Percentiles rank a stretch among this genome's conserved stretches.
Conservation (phyloP, 768 basidiomycete species). For the Lenzites betulinus region DNA sequence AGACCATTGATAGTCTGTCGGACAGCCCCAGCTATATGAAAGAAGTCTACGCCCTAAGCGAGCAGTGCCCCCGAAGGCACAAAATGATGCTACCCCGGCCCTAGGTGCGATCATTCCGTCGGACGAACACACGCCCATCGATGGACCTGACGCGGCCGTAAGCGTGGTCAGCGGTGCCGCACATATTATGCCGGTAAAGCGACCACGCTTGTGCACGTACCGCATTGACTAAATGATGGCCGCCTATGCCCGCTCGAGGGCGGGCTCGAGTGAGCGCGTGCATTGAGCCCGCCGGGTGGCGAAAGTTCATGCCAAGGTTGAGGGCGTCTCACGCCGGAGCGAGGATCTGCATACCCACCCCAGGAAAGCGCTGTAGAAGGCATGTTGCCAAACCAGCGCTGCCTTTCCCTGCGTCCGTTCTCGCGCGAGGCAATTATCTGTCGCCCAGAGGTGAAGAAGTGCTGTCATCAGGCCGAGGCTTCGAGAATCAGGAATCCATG, state of each 20-base stretch:
- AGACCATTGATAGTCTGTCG: conserved; percentile 14
- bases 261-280: not conserved
- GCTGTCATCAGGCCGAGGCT: not conserved
- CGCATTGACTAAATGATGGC: not conserved
- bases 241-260: not conserved
- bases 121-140: not conserved
- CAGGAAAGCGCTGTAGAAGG: not conserved
- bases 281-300: conserved; percentile 1
- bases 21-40: conserved; percentile 19
- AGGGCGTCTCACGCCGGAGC: conserved; percentile 6
- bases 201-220: not conserved
- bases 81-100: not conserved
- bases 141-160: not conserved
- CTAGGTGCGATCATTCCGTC: not conserved
- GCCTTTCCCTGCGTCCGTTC: not conserved
- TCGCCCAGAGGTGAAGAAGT: not conserved
- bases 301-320: conserved; percentile 8
- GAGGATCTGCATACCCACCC: conserved; percentile 7
- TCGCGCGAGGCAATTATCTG: not conserved
- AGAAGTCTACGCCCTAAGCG: conserved; percentile 14
- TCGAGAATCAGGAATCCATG: not conserved
- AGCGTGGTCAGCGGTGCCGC: not conserved
- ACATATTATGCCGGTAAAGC: not conserved
- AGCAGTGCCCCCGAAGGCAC: conserved; percentile 21
- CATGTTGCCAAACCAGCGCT: not conserved